Evolutionary conservation across 176 grass and related monocot genomes (phyloP).

Genomic region (Tillandsia leiboldiana): DNA sequence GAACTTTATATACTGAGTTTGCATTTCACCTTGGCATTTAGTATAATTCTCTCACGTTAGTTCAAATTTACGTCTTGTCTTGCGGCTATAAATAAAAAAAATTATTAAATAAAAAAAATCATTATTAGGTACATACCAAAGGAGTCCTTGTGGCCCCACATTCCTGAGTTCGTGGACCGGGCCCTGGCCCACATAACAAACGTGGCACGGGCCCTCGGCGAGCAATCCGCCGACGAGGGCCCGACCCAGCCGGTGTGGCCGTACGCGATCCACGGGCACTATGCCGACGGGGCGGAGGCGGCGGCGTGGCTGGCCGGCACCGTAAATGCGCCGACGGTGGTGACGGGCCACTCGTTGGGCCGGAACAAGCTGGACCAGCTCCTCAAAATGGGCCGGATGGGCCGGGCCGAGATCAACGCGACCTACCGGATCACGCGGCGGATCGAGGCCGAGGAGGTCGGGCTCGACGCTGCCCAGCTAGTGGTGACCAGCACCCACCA

Average conservation of each 20-base stretch:
- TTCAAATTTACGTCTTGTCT: too few relatives aligned
- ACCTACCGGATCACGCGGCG: slow-evolving; percentile 60
- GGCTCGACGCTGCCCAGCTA: slow-evolving; percentile 66
- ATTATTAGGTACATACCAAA: slow-evolving; percentile 56
- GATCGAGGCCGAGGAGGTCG: slow-evolving; percentile 75
- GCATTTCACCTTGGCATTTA: too few relatives aligned
- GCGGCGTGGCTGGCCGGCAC: slow-evolving; percentile 52
- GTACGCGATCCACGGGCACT: slow-evolving; percentile 83
- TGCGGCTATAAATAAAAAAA: too few relatives aligned
- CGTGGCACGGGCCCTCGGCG: slow-evolving; percentile 61
- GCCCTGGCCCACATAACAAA: slow-evolving; percentile 75
- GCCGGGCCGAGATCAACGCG: slow-evolving; percentile 50
- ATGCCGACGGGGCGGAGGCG: slow-evolving; percentile 83
- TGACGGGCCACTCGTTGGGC: slow-evolving; percentile 91
- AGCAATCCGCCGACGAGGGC: slow-evolving; percentile 15
- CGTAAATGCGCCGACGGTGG: slow-evolving; percentile 78
- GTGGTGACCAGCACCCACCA: slow-evolving; percentile 90
- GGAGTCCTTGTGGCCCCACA: slow-evolving; percentile 82
- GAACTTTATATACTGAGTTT: too few relatives aligned
- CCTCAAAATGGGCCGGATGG: slow-evolving; percentile 45
- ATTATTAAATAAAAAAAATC: too few relatives aligned
- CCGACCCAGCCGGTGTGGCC: slow-evolving; percentile 39
- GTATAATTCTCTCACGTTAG: too few relatives aligned
- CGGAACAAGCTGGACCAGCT: slow-evolving; percentile 98
- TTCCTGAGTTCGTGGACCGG: slow-evolving; percentile 92